Evolutionary conservation across 202 grass and related monocot species (phyloP).

Genomic region (Hordeum pubiflorum): DNA sequence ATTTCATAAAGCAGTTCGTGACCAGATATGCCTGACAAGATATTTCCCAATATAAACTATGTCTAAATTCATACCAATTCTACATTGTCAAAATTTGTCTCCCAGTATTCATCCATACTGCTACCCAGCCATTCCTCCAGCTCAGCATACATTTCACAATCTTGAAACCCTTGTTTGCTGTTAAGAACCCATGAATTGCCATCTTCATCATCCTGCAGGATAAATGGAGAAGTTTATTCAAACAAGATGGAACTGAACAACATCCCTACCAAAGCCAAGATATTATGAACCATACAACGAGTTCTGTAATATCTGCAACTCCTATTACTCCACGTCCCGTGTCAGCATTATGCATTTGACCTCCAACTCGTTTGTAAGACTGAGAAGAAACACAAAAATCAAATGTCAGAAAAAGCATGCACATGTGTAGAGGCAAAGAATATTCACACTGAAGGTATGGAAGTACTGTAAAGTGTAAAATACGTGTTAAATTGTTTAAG

Average conservation of each 20-base stretch:
- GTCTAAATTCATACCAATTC: slow-evolving; percentile 50
- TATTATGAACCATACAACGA: slow-evolving; percentile 53
- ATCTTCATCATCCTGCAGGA: slow-evolving; percentile 66
- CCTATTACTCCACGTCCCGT: slow-evolving; percentile 65
- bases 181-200: slow-evolving; percentile 77
- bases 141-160: slow-evolving; percentile 73
- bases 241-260: slow-evolving; percentile 19
- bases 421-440: not conserved
- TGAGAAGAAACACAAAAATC: slow-evolving; percentile 28
- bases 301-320: slow-evolving; percentile 65
- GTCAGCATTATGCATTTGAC: slow-evolving; percentile 55
- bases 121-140: slow-evolving; percentile 71
- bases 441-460: not conserved
- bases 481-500: not conserved
- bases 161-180: slow-evolving; percentile 87
- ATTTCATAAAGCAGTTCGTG: not conserved
- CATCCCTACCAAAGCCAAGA: not conserved
- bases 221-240: slow-evolving; percentile 16
- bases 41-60: not conserved
- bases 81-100: slow-evolving; percentile 55
- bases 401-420: not conserved
- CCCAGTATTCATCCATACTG: slow-evolving; percentile 64
- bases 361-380: slow-evolving; percentile 87
- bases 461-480: not conserved
- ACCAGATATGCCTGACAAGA: slow-evolving; percentile 4